Percentiles rank a stretch among this genome's conserved stretches.
Evolutionary conservation across 257 asterid genomes (phyloP).

Genomic region (Apocynum venetum): DNA sequence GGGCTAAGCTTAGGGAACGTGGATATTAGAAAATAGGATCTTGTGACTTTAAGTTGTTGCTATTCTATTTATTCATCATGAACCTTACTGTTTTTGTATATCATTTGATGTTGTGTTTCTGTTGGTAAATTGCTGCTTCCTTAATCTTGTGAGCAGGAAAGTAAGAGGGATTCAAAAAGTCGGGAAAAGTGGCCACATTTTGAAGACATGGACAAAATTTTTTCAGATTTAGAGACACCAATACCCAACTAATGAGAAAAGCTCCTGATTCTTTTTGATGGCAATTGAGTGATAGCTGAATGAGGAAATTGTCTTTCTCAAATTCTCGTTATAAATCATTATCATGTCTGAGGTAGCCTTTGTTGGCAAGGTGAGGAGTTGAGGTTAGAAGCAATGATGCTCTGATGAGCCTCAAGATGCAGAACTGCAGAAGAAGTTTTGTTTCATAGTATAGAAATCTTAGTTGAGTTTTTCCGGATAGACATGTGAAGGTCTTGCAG

Average conservation of each 20-base stretch:
- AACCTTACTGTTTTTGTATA: not conserved
- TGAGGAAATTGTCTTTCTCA: not conserved
- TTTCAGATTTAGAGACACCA: slow-evolving; percentile 11
- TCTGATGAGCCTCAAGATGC: not conserved
- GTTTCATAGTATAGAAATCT: not conserved
- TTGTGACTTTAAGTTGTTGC: not conserved
- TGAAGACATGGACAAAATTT: slow-evolving; percentile 16
- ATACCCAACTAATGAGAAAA: slow-evolving; percentile 8
- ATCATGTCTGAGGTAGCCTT: not conserved
- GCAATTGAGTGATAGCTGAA: not conserved
- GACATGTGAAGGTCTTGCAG: too few species aligned
- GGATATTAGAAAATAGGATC: not conserved
- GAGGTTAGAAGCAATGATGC: not conserved
- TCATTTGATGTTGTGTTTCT: too few species aligned
- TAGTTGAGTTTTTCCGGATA: not conserved
- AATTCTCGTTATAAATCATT: not conserved
- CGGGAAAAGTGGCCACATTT: slow-evolving; percentile 21
- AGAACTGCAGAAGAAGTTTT: not conserved
- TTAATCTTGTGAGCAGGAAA: slow-evolving; percentile 17
- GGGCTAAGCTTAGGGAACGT: not conserved
- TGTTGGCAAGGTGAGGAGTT: not conserved
- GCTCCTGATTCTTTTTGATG: not conserved
- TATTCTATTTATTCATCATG: not conserved
- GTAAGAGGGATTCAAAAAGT: slow-evolving; percentile 11
- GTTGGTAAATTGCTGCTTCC: not conserved